A percentile compares a stretch with the other conserved stretches of the same genome.
Conservation (phyloP, 495 filamentous ascomycete species). For the Rhizodiscina lignyota region DNA sequence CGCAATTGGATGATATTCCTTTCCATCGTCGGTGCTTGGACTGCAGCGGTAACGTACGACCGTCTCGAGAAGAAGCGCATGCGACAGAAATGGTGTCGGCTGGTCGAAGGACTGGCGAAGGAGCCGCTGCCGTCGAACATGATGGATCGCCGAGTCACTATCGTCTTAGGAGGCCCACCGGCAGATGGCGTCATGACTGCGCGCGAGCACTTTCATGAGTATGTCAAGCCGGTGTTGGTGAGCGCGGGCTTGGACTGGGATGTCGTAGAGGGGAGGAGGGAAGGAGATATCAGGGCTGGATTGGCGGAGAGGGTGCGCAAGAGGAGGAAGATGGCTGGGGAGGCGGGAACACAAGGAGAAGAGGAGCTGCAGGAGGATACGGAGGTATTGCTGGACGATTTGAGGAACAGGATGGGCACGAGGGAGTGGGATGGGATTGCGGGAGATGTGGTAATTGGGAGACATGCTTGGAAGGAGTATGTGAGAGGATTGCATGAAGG, state of each 20-base stretch:
- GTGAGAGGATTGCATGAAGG: constrained; percentile 85
- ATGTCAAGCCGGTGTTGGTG: constrained; percentile 83
- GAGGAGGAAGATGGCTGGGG: constrained; percentile 37
- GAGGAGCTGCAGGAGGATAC: constrained; percentile 33
- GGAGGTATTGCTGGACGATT: constrained; percentile 14
- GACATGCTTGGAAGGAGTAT: constrained; percentile 97
- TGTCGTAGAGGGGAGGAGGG: constrained; percentile 74
- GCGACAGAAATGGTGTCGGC: constrained; percentile 70
- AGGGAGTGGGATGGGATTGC: constrained; percentile 35
- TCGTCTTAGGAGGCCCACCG: constrained; percentile 74
- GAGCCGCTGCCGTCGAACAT: constrained; percentile 53
- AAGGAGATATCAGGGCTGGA: constrained; percentile 72
- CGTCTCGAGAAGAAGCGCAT: constrained; percentile 68
- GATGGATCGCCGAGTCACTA: constrained; percentile 70
- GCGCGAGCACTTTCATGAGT: constrained; percentile 88
- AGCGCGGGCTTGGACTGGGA: constrained; percentile 88
- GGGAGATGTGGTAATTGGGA: constrained; percentile 77
- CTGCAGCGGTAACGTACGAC: constrained; percentile 70
- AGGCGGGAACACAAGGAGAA: constrained; percentile 29
- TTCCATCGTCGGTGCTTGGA: constrained; percentile 57
- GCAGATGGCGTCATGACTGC: constrained; percentile 65
- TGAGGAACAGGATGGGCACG: too few relatives aligned
- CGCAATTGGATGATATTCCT: constrained; percentile 97
- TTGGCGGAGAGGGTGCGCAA: constrained; percentile 70
- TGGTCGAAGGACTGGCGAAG: constrained; percentile 72